Percentiles rank a stretch among this genome's conserved stretches.
These are phyloP conservation scores for Tetragonia tetragonoides DNA, from an alignment of 148 eudicot genomes.

Conservation along the genomic window DNA sequence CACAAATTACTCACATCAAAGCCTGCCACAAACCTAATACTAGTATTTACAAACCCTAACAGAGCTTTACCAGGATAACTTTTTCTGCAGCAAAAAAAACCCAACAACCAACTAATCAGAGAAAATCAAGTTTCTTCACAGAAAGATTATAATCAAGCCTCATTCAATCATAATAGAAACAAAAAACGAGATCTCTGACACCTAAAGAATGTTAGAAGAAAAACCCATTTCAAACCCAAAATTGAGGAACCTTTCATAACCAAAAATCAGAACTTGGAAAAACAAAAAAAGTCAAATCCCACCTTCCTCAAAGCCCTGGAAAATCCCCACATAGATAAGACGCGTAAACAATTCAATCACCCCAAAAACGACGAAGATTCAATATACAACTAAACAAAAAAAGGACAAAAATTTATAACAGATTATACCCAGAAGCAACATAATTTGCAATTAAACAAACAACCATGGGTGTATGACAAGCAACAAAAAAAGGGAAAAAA, in stretches of 20 bases:
- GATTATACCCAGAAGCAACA: neutral
- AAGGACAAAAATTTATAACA: neutral
- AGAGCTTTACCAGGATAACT: neutral
- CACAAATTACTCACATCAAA: neutral
- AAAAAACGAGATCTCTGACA: slow-evolving; percentile 2
- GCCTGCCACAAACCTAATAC: neutral
- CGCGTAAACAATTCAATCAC: neutral
- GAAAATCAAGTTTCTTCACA: neutral
- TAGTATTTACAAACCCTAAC: neutral
- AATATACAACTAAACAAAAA: neutral
- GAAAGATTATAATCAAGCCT: neutral
- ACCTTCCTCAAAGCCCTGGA: slow-evolving; percentile 11
- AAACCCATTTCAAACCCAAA: slow-evolving; percentile 10
- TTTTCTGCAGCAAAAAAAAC: slow-evolving; percentile 6
- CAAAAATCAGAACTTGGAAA: slow-evolving; percentile 1
- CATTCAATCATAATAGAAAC: neutral
- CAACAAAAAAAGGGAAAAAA: neutral
- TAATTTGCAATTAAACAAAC: slow-evolving; percentile 1
- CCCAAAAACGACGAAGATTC: neutral
- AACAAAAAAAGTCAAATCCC: neutral
- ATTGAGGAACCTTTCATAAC: neutral
- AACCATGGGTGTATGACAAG: neutral
- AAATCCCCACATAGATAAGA: slow-evolving; percentile 6
- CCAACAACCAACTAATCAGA: slow-evolving; percentile 15
- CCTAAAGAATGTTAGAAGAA: neutral